A percentile compares a stretch with the other conserved stretches of the same genome.
Conservation (phyloP, 2,329 filamentous ascomycete species). For the Ophiostoma novo-ulmi region DNA sequence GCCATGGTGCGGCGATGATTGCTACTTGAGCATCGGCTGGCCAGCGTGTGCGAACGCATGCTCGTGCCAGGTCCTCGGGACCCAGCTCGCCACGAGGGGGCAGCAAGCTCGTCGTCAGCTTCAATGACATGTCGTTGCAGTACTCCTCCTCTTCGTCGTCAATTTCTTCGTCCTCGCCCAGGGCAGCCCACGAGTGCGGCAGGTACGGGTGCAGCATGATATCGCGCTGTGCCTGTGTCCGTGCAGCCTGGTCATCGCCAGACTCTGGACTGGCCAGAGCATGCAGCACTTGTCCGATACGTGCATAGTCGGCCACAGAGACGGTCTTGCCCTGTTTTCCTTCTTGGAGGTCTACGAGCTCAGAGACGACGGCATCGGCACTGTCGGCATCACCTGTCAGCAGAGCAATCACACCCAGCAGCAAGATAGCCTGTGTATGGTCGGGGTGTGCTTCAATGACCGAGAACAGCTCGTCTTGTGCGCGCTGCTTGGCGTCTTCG, state of each 20-base stretch:
- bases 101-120: constrained; percentile 68
- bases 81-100: constrained; percentile 66
- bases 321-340: constrained; percentile 40
- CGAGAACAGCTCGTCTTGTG: constrained; percentile 73
- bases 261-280: constrained; percentile 56
- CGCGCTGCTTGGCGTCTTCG: constrained; percentile 66
- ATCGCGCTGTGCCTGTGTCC: constrained; percentile 62
- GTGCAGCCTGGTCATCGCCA: constrained; percentile 44
- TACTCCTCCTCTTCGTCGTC: constrained; percentile 35
- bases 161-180: constrained; percentile 52
- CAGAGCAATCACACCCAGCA: constrained; percentile 79
- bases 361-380: constrained; percentile 71
- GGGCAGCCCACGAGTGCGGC: constrained; percentile 72
- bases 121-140: constrained; percentile 70
- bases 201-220: constrained; percentile 77
- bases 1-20: constrained; percentile 79
- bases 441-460: constrained; percentile 68
- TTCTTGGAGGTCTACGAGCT: constrained; percentile 68
- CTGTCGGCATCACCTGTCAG: constrained; percentile 75
- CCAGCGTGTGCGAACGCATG: constrained; percentile 68
- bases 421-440: constrained; percentile 72
- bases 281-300: constrained; percentile 70
- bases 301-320: constrained; percentile 57
- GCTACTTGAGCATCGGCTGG: constrained; percentile 70
- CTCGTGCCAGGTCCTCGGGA: constrained; percentile 63